Conservation (phyloP, 495 filamentous ascomycete species). For the Aspergillus saccharolyticus region DNA sequence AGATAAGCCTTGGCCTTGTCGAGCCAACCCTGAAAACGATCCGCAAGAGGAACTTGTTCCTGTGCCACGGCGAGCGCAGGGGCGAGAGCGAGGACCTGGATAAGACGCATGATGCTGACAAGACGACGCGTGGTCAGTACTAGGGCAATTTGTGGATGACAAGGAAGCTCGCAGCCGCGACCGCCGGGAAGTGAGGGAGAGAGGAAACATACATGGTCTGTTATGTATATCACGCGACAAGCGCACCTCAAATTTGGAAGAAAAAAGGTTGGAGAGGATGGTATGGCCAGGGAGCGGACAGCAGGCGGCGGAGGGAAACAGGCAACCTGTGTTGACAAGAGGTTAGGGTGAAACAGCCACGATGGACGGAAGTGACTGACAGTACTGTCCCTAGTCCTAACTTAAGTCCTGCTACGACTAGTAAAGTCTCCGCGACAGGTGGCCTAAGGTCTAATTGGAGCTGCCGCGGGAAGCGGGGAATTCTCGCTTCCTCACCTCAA, state of each 20-base stretch:
- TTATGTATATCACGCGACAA: slow-evolving; percentile 4
- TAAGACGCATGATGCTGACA: slow-evolving; percentile 59
- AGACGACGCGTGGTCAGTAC: slow-evolving; percentile 11
- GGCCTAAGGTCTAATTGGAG: slow-evolving; percentile 23
- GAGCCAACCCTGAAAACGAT: slow-evolving; percentile 62
- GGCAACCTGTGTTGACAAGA: slow-evolving; percentile 17
- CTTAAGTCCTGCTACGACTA: neutral
- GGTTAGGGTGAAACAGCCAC: slow-evolving; percentile 21
- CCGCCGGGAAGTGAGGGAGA: neutral
- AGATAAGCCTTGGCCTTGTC: slow-evolving; percentile 57
- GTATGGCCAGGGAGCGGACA: slow-evolving; percentile 25
- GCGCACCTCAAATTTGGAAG: slow-evolving; percentile 27
- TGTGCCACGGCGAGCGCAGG: slow-evolving; percentile 67
- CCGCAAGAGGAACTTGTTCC: slow-evolving; percentile 66
- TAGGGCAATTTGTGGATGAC: neutral
- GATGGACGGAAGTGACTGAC: slow-evolving; percentile 10
- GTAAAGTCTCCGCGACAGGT: slow-evolving; percentile 11
- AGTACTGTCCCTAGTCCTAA: too few relatives aligned
- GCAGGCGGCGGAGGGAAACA: slow-evolving; percentile 23
- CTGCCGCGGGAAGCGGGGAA: slow-evolving; percentile 14
- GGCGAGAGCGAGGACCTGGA: slow-evolving; percentile 57
- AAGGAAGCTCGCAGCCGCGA: too few relatives aligned
- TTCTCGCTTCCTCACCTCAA: neutral
- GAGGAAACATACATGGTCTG: slow-evolving; percentile 20
- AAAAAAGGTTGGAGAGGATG: slow-evolving; percentile 7